phyloP scores from a whole-genome alignment of 1,284 basidiomycete genomes.

The Papiliotrema laurentii region DNA sequence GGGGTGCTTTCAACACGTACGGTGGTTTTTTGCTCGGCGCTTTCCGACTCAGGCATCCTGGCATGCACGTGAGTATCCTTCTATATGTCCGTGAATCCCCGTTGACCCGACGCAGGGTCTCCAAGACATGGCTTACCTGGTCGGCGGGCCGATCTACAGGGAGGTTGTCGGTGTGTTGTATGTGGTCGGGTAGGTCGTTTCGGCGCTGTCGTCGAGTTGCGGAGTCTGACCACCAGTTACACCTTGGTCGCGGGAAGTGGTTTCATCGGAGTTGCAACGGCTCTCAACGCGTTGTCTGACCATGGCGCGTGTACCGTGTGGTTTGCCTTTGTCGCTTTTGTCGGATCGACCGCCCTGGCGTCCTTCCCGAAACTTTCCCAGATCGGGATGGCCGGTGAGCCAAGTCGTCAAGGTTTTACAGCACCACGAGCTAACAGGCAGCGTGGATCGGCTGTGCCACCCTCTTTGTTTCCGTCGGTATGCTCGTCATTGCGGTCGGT shows the following conservation, averaged over 20 bases:
- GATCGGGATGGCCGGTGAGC: constrained; percentile 37
- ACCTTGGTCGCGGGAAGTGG: constrained; percentile 23
- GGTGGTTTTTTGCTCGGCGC: constrained; percentile 14
- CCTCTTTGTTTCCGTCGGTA: constrained; percentile 39
- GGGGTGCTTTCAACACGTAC: constrained; percentile 15
- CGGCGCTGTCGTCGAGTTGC: neutral
- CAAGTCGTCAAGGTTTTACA: no score
- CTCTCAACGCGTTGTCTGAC: constrained; percentile 43
- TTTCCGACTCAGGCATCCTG: constrained; percentile 15
- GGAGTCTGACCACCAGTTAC: neutral
- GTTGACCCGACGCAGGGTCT: constrained; percentile 2
- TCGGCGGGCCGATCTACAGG: constrained; percentile 12
- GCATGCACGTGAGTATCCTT: constrained; percentile 9
- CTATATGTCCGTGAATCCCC: neutral
- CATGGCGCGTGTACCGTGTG: constrained; percentile 44
- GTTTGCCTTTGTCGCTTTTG: constrained; percentile 34
- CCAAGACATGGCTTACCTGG: constrained; percentile 16
- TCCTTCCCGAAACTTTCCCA: constrained; percentile 41
- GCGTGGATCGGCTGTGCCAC: constrained; percentile 31
- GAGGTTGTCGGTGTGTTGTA: constrained; percentile 16
- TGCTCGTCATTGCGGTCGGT: constrained; percentile 46
- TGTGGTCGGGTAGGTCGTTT: constrained; percentile 8
- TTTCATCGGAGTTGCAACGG: constrained; percentile 37
- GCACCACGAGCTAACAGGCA: no score
- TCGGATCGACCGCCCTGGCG: constrained; percentile 28